These are phyloP conservation scores for Pseudocercospora macadamiae DNA, from an alignment of 2,329 filamentous ascomycete genomes.

Conservation along the genomic window DNA sequence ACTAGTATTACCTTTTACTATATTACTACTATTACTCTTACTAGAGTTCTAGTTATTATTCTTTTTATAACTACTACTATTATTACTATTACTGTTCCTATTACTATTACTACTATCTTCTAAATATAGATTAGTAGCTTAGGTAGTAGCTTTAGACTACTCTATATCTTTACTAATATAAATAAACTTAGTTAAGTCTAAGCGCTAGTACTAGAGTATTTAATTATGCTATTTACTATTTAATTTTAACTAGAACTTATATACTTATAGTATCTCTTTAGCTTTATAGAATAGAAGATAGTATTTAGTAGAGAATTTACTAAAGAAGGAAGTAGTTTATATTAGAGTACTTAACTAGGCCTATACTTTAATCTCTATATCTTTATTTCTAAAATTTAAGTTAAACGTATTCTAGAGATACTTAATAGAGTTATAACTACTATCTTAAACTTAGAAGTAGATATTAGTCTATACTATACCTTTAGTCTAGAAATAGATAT, in stretches of 20 bases:
- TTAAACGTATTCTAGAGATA: background rate
- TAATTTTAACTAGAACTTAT: background rate
- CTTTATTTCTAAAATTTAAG: background rate
- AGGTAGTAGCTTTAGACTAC: background rate
- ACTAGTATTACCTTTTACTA: background rate
- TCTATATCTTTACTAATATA: background rate
- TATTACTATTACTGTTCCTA: background rate
- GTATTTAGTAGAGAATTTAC: background rate
- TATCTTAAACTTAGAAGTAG: background rate
- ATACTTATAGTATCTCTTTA: no score
- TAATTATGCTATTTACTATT: background rate
- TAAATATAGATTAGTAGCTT: background rate
- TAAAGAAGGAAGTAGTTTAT: background rate
- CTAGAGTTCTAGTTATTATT: background rate
- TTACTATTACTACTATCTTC: background rate
- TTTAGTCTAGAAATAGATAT: background rate
- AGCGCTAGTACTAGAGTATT: background rate
- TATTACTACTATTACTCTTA: background rate
- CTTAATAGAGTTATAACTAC: background rate
- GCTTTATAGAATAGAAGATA: no score
- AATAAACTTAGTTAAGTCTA: background rate
- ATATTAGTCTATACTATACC: background rate
- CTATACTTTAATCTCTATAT: background rate
- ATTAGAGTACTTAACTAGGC: background rate
- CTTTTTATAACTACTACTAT: background rate